Conservation (phyloP, 139 green algal species). For the Chlamydomonas sphaeroides region DNA sequence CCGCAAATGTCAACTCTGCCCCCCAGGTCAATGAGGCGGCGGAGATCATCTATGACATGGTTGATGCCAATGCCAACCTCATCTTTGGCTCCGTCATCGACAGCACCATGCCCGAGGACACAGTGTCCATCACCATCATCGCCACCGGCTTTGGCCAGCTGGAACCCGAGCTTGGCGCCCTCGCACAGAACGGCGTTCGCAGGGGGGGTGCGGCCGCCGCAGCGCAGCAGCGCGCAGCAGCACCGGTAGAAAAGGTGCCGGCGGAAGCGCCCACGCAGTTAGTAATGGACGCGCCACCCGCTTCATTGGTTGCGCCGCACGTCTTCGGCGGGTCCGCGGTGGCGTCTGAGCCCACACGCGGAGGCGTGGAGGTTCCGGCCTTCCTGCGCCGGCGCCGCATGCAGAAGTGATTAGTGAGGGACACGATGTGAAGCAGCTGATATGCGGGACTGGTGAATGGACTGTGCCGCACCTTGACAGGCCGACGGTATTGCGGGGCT, state of each 20-base stretch:
- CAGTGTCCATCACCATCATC: constrained; percentile 91
- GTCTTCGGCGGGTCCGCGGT: neutral
- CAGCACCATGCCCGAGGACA: constrained; percentile 53
- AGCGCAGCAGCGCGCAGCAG: neutral
- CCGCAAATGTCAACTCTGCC: too few species aligned
- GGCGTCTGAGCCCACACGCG: neutral
- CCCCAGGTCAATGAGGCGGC: constrained; percentile 89
- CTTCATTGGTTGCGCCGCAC: neutral
- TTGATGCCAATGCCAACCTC: constrained; percentile 89
- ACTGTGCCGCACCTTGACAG: too few species aligned
- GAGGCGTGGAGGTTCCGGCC: constrained; percentile 73
- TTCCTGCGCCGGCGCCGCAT: constrained; percentile 69
- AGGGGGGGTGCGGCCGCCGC: neutral
- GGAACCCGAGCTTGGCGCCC: constrained; percentile 43
- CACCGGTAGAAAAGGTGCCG: neutral
- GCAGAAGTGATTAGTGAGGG: too few species aligned
- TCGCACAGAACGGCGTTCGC: neutral
- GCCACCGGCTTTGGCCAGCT: constrained; percentile 87
- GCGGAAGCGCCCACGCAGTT: neutral
- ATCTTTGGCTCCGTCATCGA: constrained; percentile 94
- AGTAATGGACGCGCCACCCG: neutral
- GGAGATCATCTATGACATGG: constrained; percentile 92
- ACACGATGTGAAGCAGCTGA: too few species aligned
- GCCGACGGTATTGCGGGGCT: too few species aligned
- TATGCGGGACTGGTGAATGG: too few species aligned